Conservation (phyloP, 495 filamentous ascomycete genomes). For the Penicillium cosmopolitanum region DNA sequence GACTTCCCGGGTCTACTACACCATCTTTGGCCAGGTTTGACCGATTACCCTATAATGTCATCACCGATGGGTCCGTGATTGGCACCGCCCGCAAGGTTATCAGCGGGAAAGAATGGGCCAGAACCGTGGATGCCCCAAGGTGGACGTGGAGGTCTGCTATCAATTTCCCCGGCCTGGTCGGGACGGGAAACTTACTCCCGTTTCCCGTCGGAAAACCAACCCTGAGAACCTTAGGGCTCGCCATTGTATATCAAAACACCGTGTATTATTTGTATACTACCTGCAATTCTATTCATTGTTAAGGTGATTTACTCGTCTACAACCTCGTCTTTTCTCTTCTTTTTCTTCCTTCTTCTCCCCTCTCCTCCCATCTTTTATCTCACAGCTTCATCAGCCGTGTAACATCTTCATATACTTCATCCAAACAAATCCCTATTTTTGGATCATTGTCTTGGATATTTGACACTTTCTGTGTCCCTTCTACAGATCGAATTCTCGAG, state of each 20-base stretch:
- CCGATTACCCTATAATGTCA: slow-evolving; percentile 23
- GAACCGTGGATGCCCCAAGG: slow-evolving; percentile 19
- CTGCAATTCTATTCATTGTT: slow-evolving; percentile 4
- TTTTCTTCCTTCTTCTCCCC: background rate
- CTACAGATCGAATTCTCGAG: slow-evolving; percentile 4
- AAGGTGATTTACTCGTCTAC: background rate
- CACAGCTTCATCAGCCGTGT: slow-evolving; percentile 13
- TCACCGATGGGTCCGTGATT: slow-evolving; percentile 26
- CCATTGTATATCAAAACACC: slow-evolving; percentile 40
- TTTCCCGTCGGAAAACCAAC: slow-evolving; percentile 46
- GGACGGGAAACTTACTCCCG: slow-evolving; percentile 35
- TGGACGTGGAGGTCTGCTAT: background rate
- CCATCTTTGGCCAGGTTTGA: slow-evolving; percentile 19
- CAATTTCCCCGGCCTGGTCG: slow-evolving; percentile 21
- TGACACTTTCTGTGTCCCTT: slow-evolving; percentile 6
- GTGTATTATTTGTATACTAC: slow-evolving; percentile 22
- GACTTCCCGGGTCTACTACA: slow-evolving; percentile 26
- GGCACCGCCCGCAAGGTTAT: slow-evolving; percentile 38
- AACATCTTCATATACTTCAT: slow-evolving; percentile 13
- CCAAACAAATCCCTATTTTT: slow-evolving; percentile 20
- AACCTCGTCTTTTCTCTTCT: slow-evolving; percentile 4
- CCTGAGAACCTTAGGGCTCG: slow-evolving; percentile 7
- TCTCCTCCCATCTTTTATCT: slow-evolving; percentile 7
- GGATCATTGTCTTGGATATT: slow-evolving; percentile 14
- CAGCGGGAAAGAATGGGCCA: slow-evolving; percentile 37